These are phyloP conservation scores for Calonectria naviculata DNA, from an alignment of 2,329 filamentous ascomycete genomes.

Conservation along the genomic window DNA sequence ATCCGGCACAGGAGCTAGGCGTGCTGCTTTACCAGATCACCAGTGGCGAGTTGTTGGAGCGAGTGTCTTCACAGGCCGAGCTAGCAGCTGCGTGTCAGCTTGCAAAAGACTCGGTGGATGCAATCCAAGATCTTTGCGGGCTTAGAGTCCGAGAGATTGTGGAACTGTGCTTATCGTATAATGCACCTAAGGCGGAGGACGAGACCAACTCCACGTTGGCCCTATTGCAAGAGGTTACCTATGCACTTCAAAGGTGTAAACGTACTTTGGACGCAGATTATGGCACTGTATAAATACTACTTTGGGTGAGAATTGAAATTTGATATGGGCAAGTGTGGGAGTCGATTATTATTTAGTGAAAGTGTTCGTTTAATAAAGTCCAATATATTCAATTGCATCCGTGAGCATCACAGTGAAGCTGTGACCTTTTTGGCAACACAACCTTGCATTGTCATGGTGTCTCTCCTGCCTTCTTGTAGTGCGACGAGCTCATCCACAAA, in stretches of 20 bases:
- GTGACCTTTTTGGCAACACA: background rate
- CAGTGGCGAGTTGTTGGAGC: background rate
- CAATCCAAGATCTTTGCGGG: background rate
- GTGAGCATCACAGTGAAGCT: background rate
- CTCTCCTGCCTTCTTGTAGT: background rate
- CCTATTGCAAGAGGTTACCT: background rate
- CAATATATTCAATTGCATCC: background rate
- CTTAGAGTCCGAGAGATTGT: background rate
- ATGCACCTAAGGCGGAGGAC: background rate
- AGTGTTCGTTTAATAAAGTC: background rate
- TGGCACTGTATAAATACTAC: background rate
- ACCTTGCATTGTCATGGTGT: background rate
- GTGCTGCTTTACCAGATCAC: background rate
- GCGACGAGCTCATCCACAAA: background rate
- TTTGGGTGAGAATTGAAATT: background rate
- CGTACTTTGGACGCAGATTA: background rate
- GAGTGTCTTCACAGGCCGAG: background rate
- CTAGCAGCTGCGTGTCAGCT: background rate
- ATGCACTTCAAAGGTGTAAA: background rate
- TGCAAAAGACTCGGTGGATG: background rate
- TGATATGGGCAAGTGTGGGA: background rate
- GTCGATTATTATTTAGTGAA: background rate
- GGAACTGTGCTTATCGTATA: background rate
- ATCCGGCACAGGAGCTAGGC: background rate
- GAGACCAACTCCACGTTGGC: background rate